Evolutionary conservation across 2,329 filamentous ascomycete species (phyloP).

Genomic region (Neocucurbitaria cava): DNA sequence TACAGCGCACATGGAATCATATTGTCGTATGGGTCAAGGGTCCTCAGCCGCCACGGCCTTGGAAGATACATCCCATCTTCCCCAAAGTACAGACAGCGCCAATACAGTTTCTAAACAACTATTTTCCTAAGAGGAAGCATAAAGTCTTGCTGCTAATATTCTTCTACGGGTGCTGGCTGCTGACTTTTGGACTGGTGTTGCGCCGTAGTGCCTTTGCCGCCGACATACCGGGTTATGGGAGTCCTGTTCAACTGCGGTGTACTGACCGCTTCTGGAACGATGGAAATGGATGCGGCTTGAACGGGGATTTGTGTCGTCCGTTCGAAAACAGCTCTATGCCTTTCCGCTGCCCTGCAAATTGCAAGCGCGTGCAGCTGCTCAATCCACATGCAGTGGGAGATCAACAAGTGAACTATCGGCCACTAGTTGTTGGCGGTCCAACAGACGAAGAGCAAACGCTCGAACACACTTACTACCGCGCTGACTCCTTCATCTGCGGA

Average conservation of each 20-base stretch:
- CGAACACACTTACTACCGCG: conserved; percentile 73
- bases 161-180: conserved; percentile 71
- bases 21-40: conserved; percentile 57
- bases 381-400: conserved; percentile 79
- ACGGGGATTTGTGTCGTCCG: conserved; percentile 77
- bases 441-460: conserved; percentile 48
- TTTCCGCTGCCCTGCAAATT: conserved; percentile 78
- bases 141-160: conserved; percentile 65
- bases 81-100: conserved; percentile 73
- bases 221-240: conserved; percentile 72
- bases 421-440: conserved; percentile 63
- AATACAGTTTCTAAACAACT: conserved; percentile 66
- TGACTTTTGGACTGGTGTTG: conserved; percentile 73
- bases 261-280: conserved; percentile 71
- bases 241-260: conserved; percentile 70
- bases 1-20: conserved; percentile 47
- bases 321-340: conserved; percentile 74
- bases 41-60: conserved; percentile 56
- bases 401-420: conserved; percentile 64
- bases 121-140: conserved; percentile 66
- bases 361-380: conserved; percentile 68
- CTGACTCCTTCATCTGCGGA: conserved; percentile 86
- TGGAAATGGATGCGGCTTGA: conserved; percentile 75
- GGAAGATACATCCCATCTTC: conserved; percentile 62
- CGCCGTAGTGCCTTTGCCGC: conserved; percentile 65